Evolutionary conservation across 768 basidiomycete genomes (phyloP), one percentile per base, ranked within the genome.

Genomic region (Leccinum variicolor): DNA sequence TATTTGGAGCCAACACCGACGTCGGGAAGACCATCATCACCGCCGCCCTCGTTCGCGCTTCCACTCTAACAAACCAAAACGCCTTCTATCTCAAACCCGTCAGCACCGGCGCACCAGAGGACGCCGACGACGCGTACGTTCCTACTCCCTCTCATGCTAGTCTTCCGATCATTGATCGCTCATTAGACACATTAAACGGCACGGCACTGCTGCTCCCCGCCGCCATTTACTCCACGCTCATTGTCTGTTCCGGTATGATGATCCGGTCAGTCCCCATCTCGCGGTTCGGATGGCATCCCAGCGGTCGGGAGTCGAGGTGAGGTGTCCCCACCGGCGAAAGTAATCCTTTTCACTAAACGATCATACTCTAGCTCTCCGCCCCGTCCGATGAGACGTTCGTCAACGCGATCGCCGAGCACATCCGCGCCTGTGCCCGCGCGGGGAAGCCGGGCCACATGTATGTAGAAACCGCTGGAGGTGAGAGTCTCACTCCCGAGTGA

Each of bases 1-100:
- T 98, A 58, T 96, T 97, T 67, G 96, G 96, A 31, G 94, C 95
- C 1, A 97, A 96, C 73, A 98, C 96, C 2, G 87, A 94, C 72
- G 94, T 98, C 51, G 96, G 96, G 26, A 98, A 98, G 75, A 97
- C 95, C 0, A 81, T 98, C 57, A 76, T 98, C 54, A 89, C 92
- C 1, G 84, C 94, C 2, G 92, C 92, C 1, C 84, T 98, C 34
- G 83, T 87, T 46, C 81, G 90, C 34, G 87, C 91, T 0, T 90
- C 91, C n/a, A 86, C 86, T 0, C 69, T 79, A 2, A 75, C 70
- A 54, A 75, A 77, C 25, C 76, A 77, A 3, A 67, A 74, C 36
- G 85, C 85, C 0, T 84, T 83, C 63, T 92, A 92, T 61, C 75
- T 92, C 54, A 98, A 98, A 67, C 96, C 96, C 0, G 85, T 98